phyloP scores from a whole-genome alignment of 441 rosid genomes.

The Euphorbia celastroides region DNA sequence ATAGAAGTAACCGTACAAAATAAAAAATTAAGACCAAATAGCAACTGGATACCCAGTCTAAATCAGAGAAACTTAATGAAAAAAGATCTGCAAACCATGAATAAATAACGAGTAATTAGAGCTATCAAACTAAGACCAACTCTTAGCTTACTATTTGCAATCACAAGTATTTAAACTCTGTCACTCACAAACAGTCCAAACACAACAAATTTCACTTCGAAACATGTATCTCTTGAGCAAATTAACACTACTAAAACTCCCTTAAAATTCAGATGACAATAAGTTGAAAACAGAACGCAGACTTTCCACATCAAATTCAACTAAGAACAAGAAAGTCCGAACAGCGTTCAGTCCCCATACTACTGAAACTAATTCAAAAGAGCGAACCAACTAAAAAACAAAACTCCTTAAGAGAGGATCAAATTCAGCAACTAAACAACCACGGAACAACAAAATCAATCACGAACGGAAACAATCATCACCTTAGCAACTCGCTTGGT shows the following conservation, averaged over 20 bases:
- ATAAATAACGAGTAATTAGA: neutral
- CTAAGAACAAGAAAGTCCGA: neutral
- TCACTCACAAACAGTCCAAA: neutral
- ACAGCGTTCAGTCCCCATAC: neutral
- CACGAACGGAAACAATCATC: constrained; percentile 2
- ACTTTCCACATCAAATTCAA: neutral
- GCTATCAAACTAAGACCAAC: neutral
- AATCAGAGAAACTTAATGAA: neutral
- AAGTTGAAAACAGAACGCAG: neutral
- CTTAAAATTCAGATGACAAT: neutral
- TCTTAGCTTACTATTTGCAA: neutral
- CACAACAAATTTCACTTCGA: neutral
- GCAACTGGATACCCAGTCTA: neutral
- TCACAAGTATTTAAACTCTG: neutral
- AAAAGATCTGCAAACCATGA: neutral
- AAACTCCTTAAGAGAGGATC: neutral
- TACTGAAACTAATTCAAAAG: neutral
- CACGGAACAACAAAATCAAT: neutral
- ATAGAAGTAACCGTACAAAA: neutral
- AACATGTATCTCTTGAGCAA: no score
- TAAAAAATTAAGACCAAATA: neutral
- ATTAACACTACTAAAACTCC: neutral
- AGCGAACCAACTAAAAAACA: neutral
- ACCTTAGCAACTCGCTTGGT: constrained; percentile 84
- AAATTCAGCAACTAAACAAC: neutral